Percentiles rank a stretch among this genome's conserved stretches.
These are phyloP conservation scores for Petrea volubilis DNA, from an alignment of 257 asterid genomes.

Conservation along the genomic window DNA sequence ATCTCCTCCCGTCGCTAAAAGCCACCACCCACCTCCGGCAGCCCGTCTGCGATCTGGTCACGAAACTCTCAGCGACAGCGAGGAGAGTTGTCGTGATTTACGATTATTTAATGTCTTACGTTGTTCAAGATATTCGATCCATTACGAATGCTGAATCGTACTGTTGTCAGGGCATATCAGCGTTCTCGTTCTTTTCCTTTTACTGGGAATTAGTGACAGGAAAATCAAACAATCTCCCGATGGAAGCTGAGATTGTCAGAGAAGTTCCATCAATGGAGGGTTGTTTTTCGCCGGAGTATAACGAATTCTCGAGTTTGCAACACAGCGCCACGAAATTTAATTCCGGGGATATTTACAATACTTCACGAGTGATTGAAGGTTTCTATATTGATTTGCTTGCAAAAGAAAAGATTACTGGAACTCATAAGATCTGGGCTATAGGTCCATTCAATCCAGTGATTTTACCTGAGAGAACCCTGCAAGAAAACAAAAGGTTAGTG, in stretches of 20 bases:
- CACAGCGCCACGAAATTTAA: neutral
- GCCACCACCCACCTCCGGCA: slow-evolving; percentile 29
- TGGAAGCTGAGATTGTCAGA: neutral
- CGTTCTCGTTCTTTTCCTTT: slow-evolving; percentile 27
- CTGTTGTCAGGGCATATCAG: slow-evolving; percentile 44
- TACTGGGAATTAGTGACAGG: slow-evolving; percentile 35
- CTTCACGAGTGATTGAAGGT: slow-evolving; percentile 44
- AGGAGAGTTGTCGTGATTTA: slow-evolving; percentile 39
- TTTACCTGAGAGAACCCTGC: too few species aligned
- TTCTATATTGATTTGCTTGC: slow-evolving; percentile 40
- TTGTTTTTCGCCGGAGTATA: slow-evolving; percentile 18
- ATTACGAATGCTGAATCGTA: slow-evolving; percentile 42
- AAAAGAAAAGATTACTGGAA: neutral
- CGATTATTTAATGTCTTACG: slow-evolving; percentile 44
- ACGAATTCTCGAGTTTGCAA: neutral
- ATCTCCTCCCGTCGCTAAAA: slow-evolving; percentile 29
- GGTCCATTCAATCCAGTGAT: slow-evolving; percentile 40
- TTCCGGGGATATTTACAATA: slow-evolving; percentile 38
- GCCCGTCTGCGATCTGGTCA: slow-evolving; percentile 24
- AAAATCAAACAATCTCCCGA: slow-evolving; percentile 9
- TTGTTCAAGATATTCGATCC: slow-evolving; percentile 35
- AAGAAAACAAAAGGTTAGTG: too few species aligned
- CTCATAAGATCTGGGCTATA: slow-evolving; percentile 27
- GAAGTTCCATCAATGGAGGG: slow-evolving; percentile 29
- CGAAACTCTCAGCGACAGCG: neutral